Base-by-base conservation (phyloP, 352 stramenopile genomes). In the Halophytophthora batemanensis region DNA sequence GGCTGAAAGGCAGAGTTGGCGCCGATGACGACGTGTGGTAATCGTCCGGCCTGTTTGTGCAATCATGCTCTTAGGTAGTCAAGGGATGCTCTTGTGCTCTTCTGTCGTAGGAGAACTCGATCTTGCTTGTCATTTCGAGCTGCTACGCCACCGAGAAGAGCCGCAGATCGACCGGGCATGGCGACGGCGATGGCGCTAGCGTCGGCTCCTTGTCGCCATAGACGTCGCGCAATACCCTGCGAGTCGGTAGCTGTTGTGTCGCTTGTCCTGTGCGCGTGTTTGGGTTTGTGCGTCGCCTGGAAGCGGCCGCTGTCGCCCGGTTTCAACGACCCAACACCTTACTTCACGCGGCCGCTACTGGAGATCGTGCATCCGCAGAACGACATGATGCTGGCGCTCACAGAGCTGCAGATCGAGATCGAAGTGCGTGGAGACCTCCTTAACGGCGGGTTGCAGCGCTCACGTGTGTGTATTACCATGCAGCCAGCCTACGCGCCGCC, bases 281-380 rank as follows among this genome's bases (percentile, higher is more conserved):
- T 42, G 42, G 15, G 38, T 54, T 28, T 53, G 34, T 22, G 38
- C 11, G 22, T 41, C 25, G 37, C 37, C 2, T 50, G 33, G 41
- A 22, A 34, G 0, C 23, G 37, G 14, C 53, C 65, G 14, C 42
- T 68, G 4, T 66, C 68, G 17, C 56, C 66, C 1, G 61, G 59
- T 11, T 65, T 61, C 41, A 66, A 72, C 42, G 68, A 64, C 5
- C 56, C 57, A 25, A 59, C 71, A 19, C 60, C 57, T 4, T 61
- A 54, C 39, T 55, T 66, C 23, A 62, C 66, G 6, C 39, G 47
- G 21, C 64, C 71, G 13, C 13, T 76, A 33, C 23, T 82, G 37
- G 74, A 90, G 66, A 88, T 92, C 45, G 36, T 84, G 36, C 70
- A 79, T 22, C 82, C 82, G 12, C 63, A 45, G 18, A 71, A 82